Conservation (phyloP, 1,284 basidiomycete species). For the Fomes fomentarius region DNA sequence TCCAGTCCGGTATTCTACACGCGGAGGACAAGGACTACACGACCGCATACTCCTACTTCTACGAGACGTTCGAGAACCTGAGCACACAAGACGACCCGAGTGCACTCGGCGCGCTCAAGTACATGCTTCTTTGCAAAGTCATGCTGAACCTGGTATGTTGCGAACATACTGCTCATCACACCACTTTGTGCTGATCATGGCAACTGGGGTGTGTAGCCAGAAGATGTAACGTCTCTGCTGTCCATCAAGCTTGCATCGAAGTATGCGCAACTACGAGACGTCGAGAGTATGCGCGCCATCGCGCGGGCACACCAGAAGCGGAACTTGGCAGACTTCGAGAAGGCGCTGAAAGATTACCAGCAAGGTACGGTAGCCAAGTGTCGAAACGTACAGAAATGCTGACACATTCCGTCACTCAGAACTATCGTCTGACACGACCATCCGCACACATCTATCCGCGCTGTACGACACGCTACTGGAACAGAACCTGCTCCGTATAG, state of each 20-base stretch:
- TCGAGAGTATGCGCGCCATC: slow-evolving; percentile 95
- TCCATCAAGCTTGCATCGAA: slow-evolving; percentile 87
- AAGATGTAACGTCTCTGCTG: slow-evolving; percentile 88
- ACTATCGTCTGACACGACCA: slow-evolving; percentile 91
- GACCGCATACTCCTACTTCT: slow-evolving; percentile 98
- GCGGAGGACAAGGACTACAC: slow-evolving; percentile 99
- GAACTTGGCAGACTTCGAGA: slow-evolving; percentile 89
- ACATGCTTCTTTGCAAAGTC: slow-evolving; percentile 97
- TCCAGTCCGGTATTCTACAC: slow-evolving; percentile 91
- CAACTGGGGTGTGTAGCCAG: slow-evolving; percentile 67
- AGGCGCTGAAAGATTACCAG: slow-evolving; percentile 85
- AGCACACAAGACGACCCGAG: slow-evolving; percentile 73
- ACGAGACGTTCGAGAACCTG: slow-evolving; percentile 91
- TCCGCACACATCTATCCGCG: slow-evolving; percentile 90
- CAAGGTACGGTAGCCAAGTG: no score
- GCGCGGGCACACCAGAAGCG: slow-evolving; percentile 93
- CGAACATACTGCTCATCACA: neutral
- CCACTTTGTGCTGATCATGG: no score
- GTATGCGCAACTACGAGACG: slow-evolving; percentile 82
- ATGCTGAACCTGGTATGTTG: slow-evolving; percentile 89
- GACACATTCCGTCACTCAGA: slow-evolving; percentile 50
- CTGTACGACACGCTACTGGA: slow-evolving; percentile 95
- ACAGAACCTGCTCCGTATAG: slow-evolving; percentile 92
- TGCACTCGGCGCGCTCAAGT: slow-evolving; percentile 90
- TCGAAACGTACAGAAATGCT: no score